Percentiles rank a stretch among this genome's conserved stretches.
These are phyloP conservation scores for Citrullus mucosospermus DNA, from an alignment of 306 rosid genomes.

Conservation along the genomic window DNA sequence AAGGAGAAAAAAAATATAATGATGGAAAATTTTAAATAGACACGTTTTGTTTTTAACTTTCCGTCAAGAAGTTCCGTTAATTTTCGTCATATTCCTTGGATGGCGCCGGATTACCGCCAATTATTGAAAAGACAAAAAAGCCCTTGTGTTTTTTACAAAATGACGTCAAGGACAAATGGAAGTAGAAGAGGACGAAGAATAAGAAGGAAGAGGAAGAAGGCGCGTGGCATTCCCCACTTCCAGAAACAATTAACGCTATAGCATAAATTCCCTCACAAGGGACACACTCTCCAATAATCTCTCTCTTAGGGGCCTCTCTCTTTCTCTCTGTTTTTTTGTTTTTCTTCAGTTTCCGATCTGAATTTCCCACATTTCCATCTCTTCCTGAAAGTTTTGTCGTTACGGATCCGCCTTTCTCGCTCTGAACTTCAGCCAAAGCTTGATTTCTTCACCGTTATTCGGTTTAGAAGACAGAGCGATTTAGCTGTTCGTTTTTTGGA, in stretches of 20 bases:
- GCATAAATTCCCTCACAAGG: conserved; percentile 1
- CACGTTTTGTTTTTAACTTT: not conserved
- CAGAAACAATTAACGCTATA: not conserved
- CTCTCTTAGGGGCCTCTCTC: not conserved
- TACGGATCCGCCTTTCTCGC: not conserved
- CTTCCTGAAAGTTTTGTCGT: not conserved
- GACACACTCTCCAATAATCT: not conserved
- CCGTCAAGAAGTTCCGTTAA: not conserved
- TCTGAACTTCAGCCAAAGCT: conserved; percentile 7
- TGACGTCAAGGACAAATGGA: not conserved
- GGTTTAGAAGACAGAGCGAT: not conserved
- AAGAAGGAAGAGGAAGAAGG: not conserved
- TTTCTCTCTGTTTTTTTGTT: not conserved
- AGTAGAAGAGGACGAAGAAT: not conserved
- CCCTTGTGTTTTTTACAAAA: not conserved
- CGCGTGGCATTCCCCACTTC: not conserved
- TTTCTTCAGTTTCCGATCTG: not conserved
- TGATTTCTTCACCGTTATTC: not conserved
- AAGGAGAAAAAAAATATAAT: not conserved
- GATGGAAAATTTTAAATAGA: not conserved
- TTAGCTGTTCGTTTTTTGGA: not conserved
- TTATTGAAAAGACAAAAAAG: not conserved
- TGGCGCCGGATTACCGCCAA: conserved; percentile 4
- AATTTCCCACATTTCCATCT: conserved; percentile 2
- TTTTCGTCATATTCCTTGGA: not conserved